These are phyloP conservation scores for Jatropha curcas DNA, from an alignment of 345 rosid genomes.

Conservation along the genomic window DNA sequence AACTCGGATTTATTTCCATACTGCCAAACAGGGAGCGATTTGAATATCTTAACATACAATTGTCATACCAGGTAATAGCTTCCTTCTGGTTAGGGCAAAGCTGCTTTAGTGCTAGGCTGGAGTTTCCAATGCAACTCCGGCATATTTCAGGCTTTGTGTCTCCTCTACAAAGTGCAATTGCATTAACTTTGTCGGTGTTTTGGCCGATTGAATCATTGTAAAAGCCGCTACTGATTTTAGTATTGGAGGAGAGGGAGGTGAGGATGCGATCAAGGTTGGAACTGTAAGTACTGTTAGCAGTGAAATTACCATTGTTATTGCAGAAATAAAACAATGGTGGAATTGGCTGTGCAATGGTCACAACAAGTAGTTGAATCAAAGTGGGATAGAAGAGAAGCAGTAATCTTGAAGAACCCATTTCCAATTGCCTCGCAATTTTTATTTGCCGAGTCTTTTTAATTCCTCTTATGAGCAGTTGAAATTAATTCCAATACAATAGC, in stretches of 20 bases:
- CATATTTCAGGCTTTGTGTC: slow-evolving; percentile 38
- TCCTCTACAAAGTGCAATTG: slow-evolving; percentile 42
- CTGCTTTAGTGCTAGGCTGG: slow-evolving; percentile 21
- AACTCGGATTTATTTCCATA: background rate
- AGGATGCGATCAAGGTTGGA: slow-evolving; percentile 18
- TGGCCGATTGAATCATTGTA: background rate
- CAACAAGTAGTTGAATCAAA: background rate
- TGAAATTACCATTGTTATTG: slow-evolving; percentile 1
- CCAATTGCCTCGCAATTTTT: background rate
- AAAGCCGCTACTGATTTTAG: background rate
- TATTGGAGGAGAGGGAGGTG: slow-evolving; percentile 4
- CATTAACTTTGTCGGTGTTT: slow-evolving; percentile 30
- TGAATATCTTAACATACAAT: slow-evolving; percentile 29
- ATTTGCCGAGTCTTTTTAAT: background rate
- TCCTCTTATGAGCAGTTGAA: too few species aligned
- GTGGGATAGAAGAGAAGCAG: background rate
- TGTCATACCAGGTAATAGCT: slow-evolving; percentile 38
- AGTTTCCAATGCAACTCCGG: slow-evolving; percentile 30
- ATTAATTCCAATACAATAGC: too few species aligned
- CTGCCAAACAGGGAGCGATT: background rate
- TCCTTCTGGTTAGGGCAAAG: slow-evolving; percentile 29
- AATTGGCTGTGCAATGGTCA: background rate
- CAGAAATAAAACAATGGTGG: background rate
- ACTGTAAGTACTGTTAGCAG: slow-evolving; percentile 24
- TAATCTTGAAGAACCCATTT: background rate